These are phyloP conservation scores for Cryptococcus neoformans DNA, from an alignment of 1,284 basidiomycete genomes.

Conservation along the genomic window DNA sequence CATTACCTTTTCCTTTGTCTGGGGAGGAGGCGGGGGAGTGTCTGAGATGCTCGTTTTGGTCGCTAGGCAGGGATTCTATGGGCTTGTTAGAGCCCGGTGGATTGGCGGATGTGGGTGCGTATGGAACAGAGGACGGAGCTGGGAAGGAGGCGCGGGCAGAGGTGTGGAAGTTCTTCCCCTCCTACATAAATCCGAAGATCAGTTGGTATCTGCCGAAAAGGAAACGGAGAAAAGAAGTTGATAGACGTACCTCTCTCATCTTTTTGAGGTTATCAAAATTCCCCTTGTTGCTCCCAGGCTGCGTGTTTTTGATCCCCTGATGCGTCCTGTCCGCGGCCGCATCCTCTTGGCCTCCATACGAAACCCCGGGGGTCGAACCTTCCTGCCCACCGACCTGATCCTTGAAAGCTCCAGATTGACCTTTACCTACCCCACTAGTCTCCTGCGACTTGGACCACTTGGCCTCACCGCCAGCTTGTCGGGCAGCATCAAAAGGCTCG, in stretches of 20 bases:
- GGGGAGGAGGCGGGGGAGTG: constrained; percentile 21
- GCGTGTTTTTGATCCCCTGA: constrained; percentile 3
- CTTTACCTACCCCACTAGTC: constrained; percentile 7
- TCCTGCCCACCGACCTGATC: constrained; percentile 38
- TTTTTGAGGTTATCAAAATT: constrained; percentile 19
- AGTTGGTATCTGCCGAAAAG: not conserved
- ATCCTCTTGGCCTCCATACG: constrained; percentile 29
- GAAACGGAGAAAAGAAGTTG: not conserved
- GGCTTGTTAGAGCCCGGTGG: constrained; percentile 13
- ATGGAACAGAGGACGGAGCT: not conserved
- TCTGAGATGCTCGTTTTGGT: constrained; percentile 41
- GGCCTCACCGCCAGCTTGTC: constrained; percentile 25
- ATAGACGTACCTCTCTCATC: constrained; percentile 14
- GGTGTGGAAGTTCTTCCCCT: constrained; percentile 28
- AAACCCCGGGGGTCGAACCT: constrained; percentile 17
- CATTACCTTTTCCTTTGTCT: constrained; percentile 36
- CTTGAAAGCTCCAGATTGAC: constrained; percentile 17
- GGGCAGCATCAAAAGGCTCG: constrained; percentile 28
- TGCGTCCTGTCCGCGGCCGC: constrained; percentile 22
- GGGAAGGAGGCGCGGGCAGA: constrained; percentile 18
- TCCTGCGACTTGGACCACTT: constrained; percentile 19
- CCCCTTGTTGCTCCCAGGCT: not conserved
- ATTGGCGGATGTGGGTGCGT: constrained; percentile 7
- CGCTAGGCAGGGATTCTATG: constrained; percentile 25
- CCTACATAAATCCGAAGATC: constrained; percentile 6